phyloP scores from a whole-genome alignment of 2,329 filamentous ascomycete genomes.

The Fusarium sp. region DNA sequence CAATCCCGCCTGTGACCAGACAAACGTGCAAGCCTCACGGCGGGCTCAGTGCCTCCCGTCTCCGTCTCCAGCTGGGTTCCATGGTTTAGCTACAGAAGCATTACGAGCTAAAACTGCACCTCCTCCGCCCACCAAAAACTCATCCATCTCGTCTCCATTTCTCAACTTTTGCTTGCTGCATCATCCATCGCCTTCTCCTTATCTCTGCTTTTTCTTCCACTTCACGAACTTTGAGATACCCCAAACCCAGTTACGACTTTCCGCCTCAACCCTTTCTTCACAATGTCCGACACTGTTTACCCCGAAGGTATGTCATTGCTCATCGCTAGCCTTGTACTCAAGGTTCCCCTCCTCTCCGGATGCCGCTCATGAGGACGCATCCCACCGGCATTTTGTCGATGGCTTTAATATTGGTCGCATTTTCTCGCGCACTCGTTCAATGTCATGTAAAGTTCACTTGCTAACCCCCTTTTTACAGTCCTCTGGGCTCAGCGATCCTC shows the following conservation, averaged over 20 bases:
- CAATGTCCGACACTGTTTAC: constrained; percentile 47
- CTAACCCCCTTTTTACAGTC: constrained; percentile 68
- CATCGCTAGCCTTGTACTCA: constrained; percentile 26
- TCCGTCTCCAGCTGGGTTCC: too few species aligned
- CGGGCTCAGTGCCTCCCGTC: background rate
- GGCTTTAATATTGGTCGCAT: constrained; percentile 15
- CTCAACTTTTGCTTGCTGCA: constrained; percentile 19
- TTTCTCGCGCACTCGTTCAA: constrained; percentile 5
- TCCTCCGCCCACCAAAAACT: constrained; percentile 49
- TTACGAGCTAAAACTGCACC: constrained; percentile 44
- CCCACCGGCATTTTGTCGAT: constrained; percentile 6
- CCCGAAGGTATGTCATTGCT: constrained; percentile 58
- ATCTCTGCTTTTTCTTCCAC: constrained; percentile 27
- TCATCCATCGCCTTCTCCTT: constrained; percentile 33
- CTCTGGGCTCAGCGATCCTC: constrained; percentile 98
- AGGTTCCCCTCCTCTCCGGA: constrained; percentile 14
- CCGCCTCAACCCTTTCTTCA: constrained; percentile 25
- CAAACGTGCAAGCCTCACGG: constrained; percentile 42
- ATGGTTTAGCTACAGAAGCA: constrained; percentile 28
- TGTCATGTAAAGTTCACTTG: background rate
- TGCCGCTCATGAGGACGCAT: constrained; percentile 5
- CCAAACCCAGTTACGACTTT: constrained; percentile 6
- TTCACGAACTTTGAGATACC: constrained; percentile 49
- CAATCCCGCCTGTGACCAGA: constrained; percentile 35
- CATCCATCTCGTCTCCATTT: constrained; percentile 41